A percentile compares a stretch with the other conserved stretches of the same genome.
phyloP scores from a whole-genome alignment of 2,329 filamentous ascomycete genomes.

The Parastagonospora avenae region DNA sequence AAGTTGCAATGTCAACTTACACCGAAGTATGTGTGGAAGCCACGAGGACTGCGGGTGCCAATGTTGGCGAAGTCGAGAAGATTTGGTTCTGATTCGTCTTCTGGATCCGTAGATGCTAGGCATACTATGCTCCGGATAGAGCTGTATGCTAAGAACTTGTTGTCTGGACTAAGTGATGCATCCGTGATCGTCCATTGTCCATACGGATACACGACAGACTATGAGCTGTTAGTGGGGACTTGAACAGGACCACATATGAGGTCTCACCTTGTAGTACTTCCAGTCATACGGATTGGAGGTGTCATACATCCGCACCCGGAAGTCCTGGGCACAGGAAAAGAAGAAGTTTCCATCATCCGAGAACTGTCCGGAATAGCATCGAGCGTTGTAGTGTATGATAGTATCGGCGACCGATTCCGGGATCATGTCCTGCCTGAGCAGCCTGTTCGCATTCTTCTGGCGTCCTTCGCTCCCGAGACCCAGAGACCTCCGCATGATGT shows the following conservation, averaged over 20 bases:
- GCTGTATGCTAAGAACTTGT: slow-evolving; percentile 88
- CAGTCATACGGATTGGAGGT: slow-evolving; percentile 94
- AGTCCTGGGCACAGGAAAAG: slow-evolving; percentile 89
- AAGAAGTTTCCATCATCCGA: slow-evolving; percentile 98
- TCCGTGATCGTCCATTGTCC: slow-evolving; percentile 97
- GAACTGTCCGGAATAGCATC: slow-evolving; percentile 95
- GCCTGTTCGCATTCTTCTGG: slow-evolving; percentile 64
- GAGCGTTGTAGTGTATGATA: slow-evolving; percentile 83
- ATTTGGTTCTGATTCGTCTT: slow-evolving; percentile 78
- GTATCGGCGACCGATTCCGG: slow-evolving; percentile 79
- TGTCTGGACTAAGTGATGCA: slow-evolving; percentile 87
- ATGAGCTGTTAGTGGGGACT: slow-evolving; percentile 50
- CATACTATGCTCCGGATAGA: slow-evolving; percentile 86
- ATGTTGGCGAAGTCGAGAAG: slow-evolving; percentile 72
- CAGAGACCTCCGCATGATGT: slow-evolving; percentile 81
- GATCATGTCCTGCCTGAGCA: slow-evolving; percentile 78
- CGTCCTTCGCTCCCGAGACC: slow-evolving; percentile 67
- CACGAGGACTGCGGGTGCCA: slow-evolving; percentile 44
- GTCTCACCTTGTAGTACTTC: slow-evolving; percentile 86
- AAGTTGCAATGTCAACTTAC: slow-evolving; percentile 6
- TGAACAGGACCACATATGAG: background rate
- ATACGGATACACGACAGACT: slow-evolving; percentile 81
- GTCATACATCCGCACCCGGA: slow-evolving; percentile 95
- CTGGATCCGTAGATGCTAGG: slow-evolving; percentile 83
- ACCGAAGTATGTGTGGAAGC: slow-evolving; percentile 45